Evolutionary conservation across 768 basidiomycete species (phyloP).

Genomic region (Serendipita sp.): DNA sequence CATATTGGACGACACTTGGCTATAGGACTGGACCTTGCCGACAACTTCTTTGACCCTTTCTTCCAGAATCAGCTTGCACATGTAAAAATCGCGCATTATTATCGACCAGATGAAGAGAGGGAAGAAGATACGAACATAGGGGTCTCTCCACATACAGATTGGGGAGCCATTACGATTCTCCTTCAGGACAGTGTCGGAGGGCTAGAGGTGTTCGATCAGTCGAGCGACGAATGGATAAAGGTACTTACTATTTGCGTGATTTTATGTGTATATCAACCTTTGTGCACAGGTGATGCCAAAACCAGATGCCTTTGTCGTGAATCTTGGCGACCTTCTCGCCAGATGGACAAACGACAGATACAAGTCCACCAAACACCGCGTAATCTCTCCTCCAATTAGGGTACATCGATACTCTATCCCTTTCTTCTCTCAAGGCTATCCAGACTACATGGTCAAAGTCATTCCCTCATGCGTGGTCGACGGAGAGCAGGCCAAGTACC

Average conservation of each 20-base stretch:
- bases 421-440: not conserved
- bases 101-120: not conserved
- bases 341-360: not conserved
- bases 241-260: not conserved
- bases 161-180: constrained; percentile 3
- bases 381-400: not conserved
- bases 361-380: not conserved
- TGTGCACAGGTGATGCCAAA: not conserved
- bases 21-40: not conserved
- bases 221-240: not conserved
- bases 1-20: not conserved
- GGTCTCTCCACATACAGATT: not conserved
- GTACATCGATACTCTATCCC: constrained; percentile 2
- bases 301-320: not conserved
- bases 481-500: not conserved
- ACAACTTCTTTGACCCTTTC: not conserved
- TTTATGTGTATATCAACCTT: not conserved
- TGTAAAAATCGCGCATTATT: not conserved
- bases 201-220: not conserved
- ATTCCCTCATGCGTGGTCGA: not conserved
- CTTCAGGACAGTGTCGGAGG: not conserved
- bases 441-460: not conserved
- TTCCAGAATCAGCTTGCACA: not conserved
- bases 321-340: not conserved
- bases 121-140: not conserved